A percentile compares a stretch with the other conserved stretches of the same genome.
phyloP scores from a whole-genome alignment of 257 asterid genomes.

The Solanum phureja region DNA sequence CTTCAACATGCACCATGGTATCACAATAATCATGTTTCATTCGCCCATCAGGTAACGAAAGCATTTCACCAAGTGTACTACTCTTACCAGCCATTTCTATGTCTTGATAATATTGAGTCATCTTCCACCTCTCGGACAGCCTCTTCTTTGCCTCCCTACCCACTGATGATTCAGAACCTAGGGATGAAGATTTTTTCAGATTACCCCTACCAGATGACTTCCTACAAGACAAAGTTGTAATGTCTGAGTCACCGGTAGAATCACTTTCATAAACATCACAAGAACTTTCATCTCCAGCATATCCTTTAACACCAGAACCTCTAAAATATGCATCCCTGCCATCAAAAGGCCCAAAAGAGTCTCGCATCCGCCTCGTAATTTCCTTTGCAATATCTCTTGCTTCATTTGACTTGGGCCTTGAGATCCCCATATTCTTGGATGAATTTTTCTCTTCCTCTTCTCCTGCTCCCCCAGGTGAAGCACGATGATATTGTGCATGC shows the following conservation, averaged over 20 bases:
- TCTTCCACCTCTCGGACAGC: constrained; percentile 84
- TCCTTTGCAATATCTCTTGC: constrained; percentile 59
- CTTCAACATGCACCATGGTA: constrained; percentile 19
- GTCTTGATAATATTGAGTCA: constrained; percentile 46
- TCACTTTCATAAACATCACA: constrained; percentile 59
- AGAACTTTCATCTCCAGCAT: constrained; percentile 90
- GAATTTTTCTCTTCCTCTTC: constrained; percentile 23
- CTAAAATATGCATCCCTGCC: constrained; percentile 26
- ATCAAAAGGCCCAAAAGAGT: constrained; percentile 17
- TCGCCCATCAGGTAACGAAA: constrained; percentile 43
- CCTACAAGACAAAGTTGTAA: constrained; percentile 21
- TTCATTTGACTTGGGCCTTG: constrained; percentile 38
- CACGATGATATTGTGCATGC: constrained; percentile 18
- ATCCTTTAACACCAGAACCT: constrained; percentile 45
- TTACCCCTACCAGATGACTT: constrained; percentile 34
- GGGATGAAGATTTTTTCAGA: constrained; percentile 24
- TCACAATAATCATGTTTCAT: constrained; percentile 12
- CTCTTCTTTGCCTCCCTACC: constrained; percentile 70
- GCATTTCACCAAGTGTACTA: constrained; percentile 81
- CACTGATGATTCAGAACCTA: constrained; percentile 44
- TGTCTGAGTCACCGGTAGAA: constrained; percentile 55
- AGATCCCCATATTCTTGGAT: constrained; percentile 19
- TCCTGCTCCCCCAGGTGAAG: constrained; percentile 19
- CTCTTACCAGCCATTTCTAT: constrained; percentile 44
- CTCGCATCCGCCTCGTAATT: constrained; percentile 51